These are phyloP conservation scores for Penicillium argentinense DNA, from an alignment of 495 filamentous ascomycete species.

Conservation along the genomic window DNA sequence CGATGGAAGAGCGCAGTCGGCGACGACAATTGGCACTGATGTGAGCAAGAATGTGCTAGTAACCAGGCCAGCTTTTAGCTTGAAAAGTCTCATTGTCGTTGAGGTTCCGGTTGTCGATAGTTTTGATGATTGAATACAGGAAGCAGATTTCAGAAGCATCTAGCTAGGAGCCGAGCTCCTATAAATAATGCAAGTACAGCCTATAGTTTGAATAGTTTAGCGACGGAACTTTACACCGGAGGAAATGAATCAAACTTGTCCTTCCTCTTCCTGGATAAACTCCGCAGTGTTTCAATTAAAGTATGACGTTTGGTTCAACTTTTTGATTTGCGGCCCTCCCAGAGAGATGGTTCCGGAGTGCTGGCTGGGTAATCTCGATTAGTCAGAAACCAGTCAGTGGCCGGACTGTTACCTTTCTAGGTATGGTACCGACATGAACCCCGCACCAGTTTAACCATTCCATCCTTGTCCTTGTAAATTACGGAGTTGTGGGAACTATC, in stretches of 20 bases:
- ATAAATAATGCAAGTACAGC: too few relatives aligned
- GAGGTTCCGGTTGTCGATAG: slow-evolving; percentile 5
- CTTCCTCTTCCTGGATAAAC: neutral
- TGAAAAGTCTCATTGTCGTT: slow-evolving; percentile 4
- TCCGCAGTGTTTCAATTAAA: slow-evolving; percentile 1
- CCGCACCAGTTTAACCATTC: neutral
- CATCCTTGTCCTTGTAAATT: neutral
- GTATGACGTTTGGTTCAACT: neutral
- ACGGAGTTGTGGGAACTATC: neutral
- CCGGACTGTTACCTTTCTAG: slow-evolving; percentile 6
- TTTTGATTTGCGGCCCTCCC: neutral
- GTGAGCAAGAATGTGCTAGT: slow-evolving; percentile 15
- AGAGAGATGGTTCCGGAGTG: neutral
- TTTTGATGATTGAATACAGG: slow-evolving; percentile 2
- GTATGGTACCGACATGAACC: neutral
- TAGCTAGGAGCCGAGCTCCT: neutral
- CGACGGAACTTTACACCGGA: too few relatives aligned
- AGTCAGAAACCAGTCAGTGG: slow-evolving; percentile 8
- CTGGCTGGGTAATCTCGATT: slow-evolving; percentile 4
- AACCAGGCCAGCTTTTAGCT: neutral
- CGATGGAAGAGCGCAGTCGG: slow-evolving; percentile 53
- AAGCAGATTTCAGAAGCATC: neutral
- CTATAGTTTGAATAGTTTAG: too few relatives aligned
- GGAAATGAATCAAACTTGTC: too few relatives aligned
- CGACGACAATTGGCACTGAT: slow-evolving; percentile 7